phyloP scores from a whole-genome alignment of 202 grass and related monocot species.

The Panicum virgatum region DNA sequence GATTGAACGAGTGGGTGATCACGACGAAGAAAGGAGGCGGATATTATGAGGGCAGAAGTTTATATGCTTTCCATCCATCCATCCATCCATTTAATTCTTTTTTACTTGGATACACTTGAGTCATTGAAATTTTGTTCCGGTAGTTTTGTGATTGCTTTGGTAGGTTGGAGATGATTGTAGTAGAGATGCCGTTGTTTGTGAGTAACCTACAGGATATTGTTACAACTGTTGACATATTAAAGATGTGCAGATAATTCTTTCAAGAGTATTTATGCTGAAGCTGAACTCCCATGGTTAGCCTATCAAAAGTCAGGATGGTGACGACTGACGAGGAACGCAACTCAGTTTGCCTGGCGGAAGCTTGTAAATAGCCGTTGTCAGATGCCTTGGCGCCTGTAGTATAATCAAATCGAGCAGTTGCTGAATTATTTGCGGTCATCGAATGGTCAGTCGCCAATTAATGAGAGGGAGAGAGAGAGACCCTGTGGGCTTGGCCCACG shows the following conservation, averaged over 20 bases:
- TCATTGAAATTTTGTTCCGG: constrained; percentile 56
- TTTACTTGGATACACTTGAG: constrained; percentile 42
- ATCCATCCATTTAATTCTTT: constrained; percentile 36
- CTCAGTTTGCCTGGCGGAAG: neutral
- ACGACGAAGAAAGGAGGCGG: constrained; percentile 26
- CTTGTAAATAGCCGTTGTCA: neutral
- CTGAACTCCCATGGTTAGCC: neutral
- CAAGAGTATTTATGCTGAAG: neutral
- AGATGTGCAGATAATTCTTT: constrained; percentile 89
- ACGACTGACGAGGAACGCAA: neutral
- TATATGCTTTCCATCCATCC: constrained; percentile 36
- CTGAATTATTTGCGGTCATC: too few relatives aligned
- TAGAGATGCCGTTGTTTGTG: constrained; percentile 55
- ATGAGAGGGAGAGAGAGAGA: too few relatives aligned
- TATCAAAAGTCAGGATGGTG: neutral
- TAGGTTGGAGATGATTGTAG: constrained; percentile 60
- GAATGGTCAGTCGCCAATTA: too few relatives aligned
- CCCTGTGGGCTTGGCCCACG: neutral
- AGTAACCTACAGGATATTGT: constrained; percentile 65
- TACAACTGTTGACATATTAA: constrained; percentile 63
- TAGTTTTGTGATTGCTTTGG: constrained; percentile 54
- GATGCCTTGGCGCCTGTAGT: neutral
- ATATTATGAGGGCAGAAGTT: constrained; percentile 23
- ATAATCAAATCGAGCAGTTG: too few relatives aligned
- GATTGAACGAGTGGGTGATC: constrained; percentile 23